Percentiles rank a stretch among this genome's conserved stretches.
Evolutionary conservation across 768 basidiomycete genomes (phyloP).

Genomic region (Pleurotus giganteus): DNA sequence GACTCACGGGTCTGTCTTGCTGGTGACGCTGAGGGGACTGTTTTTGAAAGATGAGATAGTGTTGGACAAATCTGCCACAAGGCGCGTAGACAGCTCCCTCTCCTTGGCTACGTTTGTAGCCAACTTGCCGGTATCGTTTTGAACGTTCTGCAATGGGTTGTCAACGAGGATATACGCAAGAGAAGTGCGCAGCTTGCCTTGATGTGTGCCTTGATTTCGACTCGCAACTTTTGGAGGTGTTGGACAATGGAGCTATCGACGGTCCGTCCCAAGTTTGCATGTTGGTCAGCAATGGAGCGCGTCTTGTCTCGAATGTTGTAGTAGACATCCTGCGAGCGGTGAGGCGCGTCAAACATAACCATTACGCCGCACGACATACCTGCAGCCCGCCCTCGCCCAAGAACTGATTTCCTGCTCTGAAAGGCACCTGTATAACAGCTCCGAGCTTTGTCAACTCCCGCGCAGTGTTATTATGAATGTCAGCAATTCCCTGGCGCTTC

Average conservation of each 20-base stretch:
- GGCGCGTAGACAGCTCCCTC: conserved; percentile 80
- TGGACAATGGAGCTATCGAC: conserved; percentile 97
- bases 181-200: conserved; percentile 49
- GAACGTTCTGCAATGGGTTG: conserved; percentile 62
- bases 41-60: conserved; percentile 93
- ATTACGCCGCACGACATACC: conserved; percentile 33
- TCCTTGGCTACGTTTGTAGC: conserved; percentile 91
- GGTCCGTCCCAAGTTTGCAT: conserved; percentile 93
- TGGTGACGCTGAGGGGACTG: conserved; percentile 82
- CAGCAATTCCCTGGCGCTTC: conserved; percentile 48
- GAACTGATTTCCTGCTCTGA: conserved; percentile 94
- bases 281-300: conserved; percentile 89
- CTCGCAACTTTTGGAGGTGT: conserved; percentile 91
- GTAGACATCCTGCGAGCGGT: conserved; percentile 70
- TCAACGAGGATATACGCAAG: not conserved
- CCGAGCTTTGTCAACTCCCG: conserved; percentile 91
- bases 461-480: conserved; percentile 94
- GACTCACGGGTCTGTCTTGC: conserved; percentile 81
- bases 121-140: conserved; percentile 93
- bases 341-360: not conserved
- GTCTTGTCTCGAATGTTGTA: conserved; percentile 94
- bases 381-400: conserved; percentile 96
- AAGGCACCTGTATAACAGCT: conserved; percentile 96
- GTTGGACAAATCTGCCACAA: conserved; percentile 85
- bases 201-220: conserved; percentile 97